phyloP scores from a whole-genome alignment of 345 rosid species.

The Triadica sebifera region DNA sequence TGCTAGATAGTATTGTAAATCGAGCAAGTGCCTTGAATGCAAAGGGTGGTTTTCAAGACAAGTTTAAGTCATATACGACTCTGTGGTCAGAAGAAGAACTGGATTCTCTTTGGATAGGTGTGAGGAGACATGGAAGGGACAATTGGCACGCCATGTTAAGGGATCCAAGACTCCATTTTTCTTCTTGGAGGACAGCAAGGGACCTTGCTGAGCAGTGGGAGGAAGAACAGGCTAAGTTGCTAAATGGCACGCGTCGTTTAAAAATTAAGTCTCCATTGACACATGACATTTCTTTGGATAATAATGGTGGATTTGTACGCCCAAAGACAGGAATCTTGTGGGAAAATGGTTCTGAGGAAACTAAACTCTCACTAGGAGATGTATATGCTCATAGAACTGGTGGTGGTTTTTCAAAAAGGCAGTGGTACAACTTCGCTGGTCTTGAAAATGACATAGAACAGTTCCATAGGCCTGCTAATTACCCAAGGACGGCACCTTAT shows the following conservation, averaged over 20 bases:
- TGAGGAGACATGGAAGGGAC: conserved; percentile 49
- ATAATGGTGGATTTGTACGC: conserved; percentile 16
- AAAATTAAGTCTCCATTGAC: conserved; percentile 18
- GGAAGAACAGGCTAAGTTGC: conserved; percentile 38
- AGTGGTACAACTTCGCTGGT: not conserved
- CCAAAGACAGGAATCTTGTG: conserved; percentile 20
- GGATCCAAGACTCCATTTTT: conserved; percentile 41
- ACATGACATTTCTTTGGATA: conserved; percentile 18
- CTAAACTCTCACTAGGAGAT: conserved; percentile 40
- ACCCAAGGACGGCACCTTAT: not conserved
- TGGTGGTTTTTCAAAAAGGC: conserved; percentile 10
- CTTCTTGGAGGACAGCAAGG: conserved; percentile 36
- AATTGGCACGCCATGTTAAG: conserved; percentile 47
- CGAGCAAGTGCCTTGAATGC: conserved; percentile 27
- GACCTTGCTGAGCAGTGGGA: conserved; percentile 50
- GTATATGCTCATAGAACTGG: conserved; percentile 24
- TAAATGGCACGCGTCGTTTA: conserved; percentile 20
- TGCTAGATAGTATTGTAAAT: conserved; percentile 36
- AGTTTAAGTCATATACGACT: conserved; percentile 16
- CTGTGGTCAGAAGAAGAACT: conserved; percentile 52
- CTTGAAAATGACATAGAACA: conserved; percentile 17
- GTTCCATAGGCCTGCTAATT: conserved; percentile 11
- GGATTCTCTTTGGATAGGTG: conserved; percentile 54
- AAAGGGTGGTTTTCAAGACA: conserved; percentile 28
- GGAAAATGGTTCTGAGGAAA: conserved; percentile 30